Conservation (phyloP, 2,329 filamentous ascomycete species). For the Stromatinia cepivora region DNA sequence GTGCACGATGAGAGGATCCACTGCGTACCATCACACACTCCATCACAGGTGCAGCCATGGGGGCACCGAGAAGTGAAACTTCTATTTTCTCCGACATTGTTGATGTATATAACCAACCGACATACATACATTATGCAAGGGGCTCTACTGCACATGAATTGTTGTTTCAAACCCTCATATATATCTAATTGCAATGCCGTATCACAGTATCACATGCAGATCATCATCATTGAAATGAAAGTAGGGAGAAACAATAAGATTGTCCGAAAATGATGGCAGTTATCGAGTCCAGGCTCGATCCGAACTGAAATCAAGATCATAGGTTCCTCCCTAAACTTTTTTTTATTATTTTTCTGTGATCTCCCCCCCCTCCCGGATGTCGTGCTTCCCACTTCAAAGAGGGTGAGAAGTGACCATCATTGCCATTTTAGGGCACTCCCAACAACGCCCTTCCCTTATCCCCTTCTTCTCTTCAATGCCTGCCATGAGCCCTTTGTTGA, state of each 20-base stretch:
- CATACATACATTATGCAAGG: neutral
- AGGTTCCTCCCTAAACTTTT: constrained; percentile 31
- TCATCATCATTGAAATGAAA: constrained; percentile 2
- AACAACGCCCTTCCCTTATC: constrained; percentile 27
- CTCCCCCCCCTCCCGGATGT: constrained; percentile 33
- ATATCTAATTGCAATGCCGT: neutral
- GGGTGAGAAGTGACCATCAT: constrained; percentile 37
- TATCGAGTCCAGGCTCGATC: constrained; percentile 35
- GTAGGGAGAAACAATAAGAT: constrained; percentile 31
- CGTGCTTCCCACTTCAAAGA: constrained; percentile 33
- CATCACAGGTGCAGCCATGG: neutral
- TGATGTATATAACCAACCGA: neutral
- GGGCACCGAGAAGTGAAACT: neutral
- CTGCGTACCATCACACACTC: neutral
- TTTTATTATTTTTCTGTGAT: constrained; percentile 26
- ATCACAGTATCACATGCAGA: constrained; percentile 16
- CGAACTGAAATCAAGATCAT: constrained; percentile 29
- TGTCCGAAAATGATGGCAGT: constrained; percentile 30
- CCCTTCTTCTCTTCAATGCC: constrained; percentile 28
- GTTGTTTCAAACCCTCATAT: neutral
- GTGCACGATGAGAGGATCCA: neutral
- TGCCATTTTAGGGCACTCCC: constrained; percentile 28
- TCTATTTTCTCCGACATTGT: neutral
- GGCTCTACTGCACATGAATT: neutral
- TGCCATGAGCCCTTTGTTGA: neutral